phyloP scores from a whole-genome alignment of 139 green algal species.

The Chlamydomonas sp. region DNA sequence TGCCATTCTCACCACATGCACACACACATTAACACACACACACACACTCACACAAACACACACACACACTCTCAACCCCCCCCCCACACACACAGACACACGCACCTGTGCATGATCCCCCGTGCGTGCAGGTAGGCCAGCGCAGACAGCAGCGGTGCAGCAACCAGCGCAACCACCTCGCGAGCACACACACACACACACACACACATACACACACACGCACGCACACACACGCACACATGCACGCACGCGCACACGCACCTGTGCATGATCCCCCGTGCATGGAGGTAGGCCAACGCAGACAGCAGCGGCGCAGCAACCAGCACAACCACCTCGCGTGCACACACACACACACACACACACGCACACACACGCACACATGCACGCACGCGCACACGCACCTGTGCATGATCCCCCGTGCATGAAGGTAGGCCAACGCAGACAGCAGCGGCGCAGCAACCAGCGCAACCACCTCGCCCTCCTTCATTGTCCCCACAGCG shows the following conservation, averaged over 20 bases:
- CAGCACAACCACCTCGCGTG: neutral
- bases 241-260: too few relatives aligned
- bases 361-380: too few relatives aligned
- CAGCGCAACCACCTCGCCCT: neutral
- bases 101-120: slow-evolving; percentile 13
- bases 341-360: slow-evolving; percentile 2
- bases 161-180: slow-evolving; percentile 10
- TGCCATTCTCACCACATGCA: neutral
- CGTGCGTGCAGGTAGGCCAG: slow-evolving; percentile 25
- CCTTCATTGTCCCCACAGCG: too few relatives aligned
- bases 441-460: slow-evolving; percentile 24
- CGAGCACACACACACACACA: slow-evolving; percentile 1
- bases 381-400: too few relatives aligned
- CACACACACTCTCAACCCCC: too few relatives aligned
- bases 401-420: slow-evolving; percentile 11
- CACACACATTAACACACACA: too few relatives aligned
- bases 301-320: slow-evolving; percentile 24
- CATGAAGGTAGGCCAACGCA: slow-evolving; percentile 24
- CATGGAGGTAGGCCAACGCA: slow-evolving; percentile 24
- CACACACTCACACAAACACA: too few relatives aligned
- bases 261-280: slow-evolving; percentile 11
- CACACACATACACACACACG: too few relatives aligned
- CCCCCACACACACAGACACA: too few relatives aligned
- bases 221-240: too few relatives aligned
- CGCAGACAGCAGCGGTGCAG: slow-evolving; percentile 18